These are phyloP conservation scores for Zymoseptoria tritici DNA, from an alignment of 2,329 filamentous ascomycete species.

Conservation along the genomic window DNA sequence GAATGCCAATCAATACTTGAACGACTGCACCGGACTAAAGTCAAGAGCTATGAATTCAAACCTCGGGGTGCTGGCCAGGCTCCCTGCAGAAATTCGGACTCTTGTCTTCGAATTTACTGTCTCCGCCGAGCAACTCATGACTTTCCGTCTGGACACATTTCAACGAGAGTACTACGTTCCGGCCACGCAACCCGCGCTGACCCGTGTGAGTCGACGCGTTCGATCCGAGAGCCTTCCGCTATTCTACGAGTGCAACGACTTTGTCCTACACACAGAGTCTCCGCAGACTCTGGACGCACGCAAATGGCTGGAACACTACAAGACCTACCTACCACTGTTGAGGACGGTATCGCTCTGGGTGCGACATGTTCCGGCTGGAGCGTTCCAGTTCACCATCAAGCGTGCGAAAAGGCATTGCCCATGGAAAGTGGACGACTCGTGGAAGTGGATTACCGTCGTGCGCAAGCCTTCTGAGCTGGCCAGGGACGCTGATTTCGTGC, in stretches of 20 bases:
- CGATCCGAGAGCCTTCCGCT: slow-evolving; percentile 23
- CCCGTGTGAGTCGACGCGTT: slow-evolving; percentile 21
- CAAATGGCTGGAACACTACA: slow-evolving; percentile 21
- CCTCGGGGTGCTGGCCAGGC: slow-evolving; percentile 4
- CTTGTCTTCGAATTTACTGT: slow-evolving; percentile 20
- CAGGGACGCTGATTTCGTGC: slow-evolving; percentile 18
- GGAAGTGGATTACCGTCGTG: slow-evolving; percentile 26
- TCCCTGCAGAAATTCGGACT: slow-evolving; percentile 17
- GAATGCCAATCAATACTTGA: neutral
- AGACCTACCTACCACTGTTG: slow-evolving; percentile 13
- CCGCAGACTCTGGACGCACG: slow-evolving; percentile 20
- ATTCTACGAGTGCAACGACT: slow-evolving; percentile 25
- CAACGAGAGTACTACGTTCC: slow-evolving; percentile 22
- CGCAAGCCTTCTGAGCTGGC: slow-evolving; percentile 17
- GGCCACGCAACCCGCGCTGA: slow-evolving; percentile 23
- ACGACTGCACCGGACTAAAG: neutral
- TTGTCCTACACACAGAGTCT: slow-evolving; percentile 27
- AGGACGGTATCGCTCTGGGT: slow-evolving; percentile 23
- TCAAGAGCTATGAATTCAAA: neutral
- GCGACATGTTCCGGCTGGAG: slow-evolving; percentile 21
- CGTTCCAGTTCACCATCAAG: slow-evolving; percentile 15
- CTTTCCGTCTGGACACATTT: slow-evolving; percentile 25
- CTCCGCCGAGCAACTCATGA: slow-evolving; percentile 19
- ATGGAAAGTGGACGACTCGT: slow-evolving; percentile 19
- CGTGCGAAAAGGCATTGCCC: slow-evolving; percentile 8